Conservation (phyloP, 768 basidiomycete species). For the Phanerodontia chrysosporium region DNA sequence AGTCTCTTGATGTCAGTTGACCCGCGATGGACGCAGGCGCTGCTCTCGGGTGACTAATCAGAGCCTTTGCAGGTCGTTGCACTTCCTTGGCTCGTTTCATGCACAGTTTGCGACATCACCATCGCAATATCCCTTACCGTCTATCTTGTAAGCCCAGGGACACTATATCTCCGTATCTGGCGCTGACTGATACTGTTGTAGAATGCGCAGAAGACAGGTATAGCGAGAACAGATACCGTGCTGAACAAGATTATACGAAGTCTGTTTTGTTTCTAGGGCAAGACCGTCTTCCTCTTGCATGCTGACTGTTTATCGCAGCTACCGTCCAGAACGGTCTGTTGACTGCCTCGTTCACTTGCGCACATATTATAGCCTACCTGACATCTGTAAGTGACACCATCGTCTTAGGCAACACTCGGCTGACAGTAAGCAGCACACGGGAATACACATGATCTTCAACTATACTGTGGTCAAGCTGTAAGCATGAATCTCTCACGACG, state of each 20-base stretch:
- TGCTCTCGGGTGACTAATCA: too few species aligned
- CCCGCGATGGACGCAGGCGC: too few species aligned
- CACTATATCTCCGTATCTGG: too few species aligned
- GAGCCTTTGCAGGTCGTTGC: conserved; percentile 2
- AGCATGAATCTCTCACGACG: neutral
- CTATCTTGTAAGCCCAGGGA: conserved; percentile 4
- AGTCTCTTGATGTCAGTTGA: neutral
- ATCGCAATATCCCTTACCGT: conserved; percentile 1
- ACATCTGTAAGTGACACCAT: neutral
- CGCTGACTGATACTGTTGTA: neutral
- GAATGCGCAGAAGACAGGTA: conserved; percentile 8
- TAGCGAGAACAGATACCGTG: conserved; percentile 7
- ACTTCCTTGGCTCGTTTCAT: conserved; percentile 8
- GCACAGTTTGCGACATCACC: conserved; percentile 7
- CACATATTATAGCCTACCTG: neutral
- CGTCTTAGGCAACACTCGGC: neutral
- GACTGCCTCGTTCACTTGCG: neutral
- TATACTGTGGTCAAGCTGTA: neutral
- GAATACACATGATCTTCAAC: neutral
- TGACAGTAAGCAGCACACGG: neutral
- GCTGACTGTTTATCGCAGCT: neutral
- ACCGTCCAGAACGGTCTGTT: neutral
- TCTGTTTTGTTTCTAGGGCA: neutral
- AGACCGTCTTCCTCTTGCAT: too few species aligned
- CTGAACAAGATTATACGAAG: conserved; percentile 18